Evolutionary conservation across 257 asterid genomes (phyloP).

Genomic region (Nicotiana obtusifolia): DNA sequence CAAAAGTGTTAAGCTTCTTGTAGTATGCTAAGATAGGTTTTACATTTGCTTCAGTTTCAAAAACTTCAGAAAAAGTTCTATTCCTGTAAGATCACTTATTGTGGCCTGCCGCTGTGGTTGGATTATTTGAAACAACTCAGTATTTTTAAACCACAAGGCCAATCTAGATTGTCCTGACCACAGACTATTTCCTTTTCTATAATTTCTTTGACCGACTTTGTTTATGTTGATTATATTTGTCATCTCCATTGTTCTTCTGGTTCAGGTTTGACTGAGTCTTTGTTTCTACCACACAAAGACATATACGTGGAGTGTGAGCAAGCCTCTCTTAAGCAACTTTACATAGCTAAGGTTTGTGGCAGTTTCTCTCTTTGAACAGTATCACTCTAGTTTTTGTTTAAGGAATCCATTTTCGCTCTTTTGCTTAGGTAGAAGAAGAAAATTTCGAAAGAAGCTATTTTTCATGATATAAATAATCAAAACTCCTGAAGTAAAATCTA

Average conservation of each 20-base stretch:
- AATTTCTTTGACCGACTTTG: background rate
- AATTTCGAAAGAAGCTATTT: background rate
- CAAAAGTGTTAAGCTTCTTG: background rate
- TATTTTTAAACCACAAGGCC: background rate
- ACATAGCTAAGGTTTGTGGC: slow-evolving; percentile 63
- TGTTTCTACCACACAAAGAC: slow-evolving; percentile 87
- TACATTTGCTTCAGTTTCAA: slow-evolving; percentile 4
- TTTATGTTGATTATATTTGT: background rate
- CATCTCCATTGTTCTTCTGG: slow-evolving; percentile 16
- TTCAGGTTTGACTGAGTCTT: slow-evolving; percentile 88
- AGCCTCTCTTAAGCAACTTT: slow-evolving; percentile 90
- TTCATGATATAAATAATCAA: background rate
- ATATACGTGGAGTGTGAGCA: slow-evolving; percentile 85
- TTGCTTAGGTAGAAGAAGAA: background rate
- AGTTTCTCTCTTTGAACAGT: slow-evolving; percentile 3
- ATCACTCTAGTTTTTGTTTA: background rate
- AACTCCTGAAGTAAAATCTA: background rate
- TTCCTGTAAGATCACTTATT: background rate
- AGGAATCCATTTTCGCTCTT: background rate
- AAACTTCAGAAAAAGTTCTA: background rate
- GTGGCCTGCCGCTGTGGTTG: background rate
- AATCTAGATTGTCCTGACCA: slow-evolving; percentile 2
- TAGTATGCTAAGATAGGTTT: background rate
- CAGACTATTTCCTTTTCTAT: background rate
- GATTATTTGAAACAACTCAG: background rate